Percentiles rank a stretch among this genome's conserved stretches.
These are phyloP conservation scores for Phytophthora rubi DNA, from an alignment of 352 stramenopile species.

Conservation along the genomic window DNA sequence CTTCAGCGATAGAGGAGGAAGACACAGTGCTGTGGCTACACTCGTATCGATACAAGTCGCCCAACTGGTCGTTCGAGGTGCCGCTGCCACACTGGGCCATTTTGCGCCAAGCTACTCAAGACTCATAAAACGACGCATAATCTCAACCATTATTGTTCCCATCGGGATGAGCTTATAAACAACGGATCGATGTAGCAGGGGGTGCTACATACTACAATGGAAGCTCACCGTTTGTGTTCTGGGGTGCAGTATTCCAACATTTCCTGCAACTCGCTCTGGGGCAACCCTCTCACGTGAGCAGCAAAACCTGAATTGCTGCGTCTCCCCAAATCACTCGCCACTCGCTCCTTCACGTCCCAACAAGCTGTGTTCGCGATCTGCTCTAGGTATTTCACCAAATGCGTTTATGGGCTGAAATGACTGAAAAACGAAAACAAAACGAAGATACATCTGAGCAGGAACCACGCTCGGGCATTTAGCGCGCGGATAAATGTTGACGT, in stretches of 20 bases:
- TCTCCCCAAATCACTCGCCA: not conserved
- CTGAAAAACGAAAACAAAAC: too few relatives aligned
- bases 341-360: not conserved
- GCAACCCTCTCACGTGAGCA: not conserved
- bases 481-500: not conserved
- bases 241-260: not conserved
- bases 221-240: too few relatives aligned
- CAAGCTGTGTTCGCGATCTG: not conserved
- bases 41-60: slow-evolving; percentile 55
- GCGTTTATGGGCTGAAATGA: too few relatives aligned
- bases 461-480: not conserved
- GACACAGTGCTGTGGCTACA: slow-evolving; percentile 54
- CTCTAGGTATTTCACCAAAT: not conserved
- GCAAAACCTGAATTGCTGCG: not conserved
- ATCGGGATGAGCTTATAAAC: too few relatives aligned
- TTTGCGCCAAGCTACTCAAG: not conserved
- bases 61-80: slow-evolving; percentile 47
- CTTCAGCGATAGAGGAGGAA: not conserved
- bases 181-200: too few relatives aligned
- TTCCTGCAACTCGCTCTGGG: not conserved
- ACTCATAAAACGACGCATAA: not conserved
- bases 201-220: too few relatives aligned
- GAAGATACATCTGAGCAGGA: too few relatives aligned
- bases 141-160: too few relatives aligned
- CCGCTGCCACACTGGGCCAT: slow-evolving; percentile 49